Evolutionary conservation across 2,329 filamentous ascomycete species (phyloP).

Genomic region (Chalara sp.): DNA sequence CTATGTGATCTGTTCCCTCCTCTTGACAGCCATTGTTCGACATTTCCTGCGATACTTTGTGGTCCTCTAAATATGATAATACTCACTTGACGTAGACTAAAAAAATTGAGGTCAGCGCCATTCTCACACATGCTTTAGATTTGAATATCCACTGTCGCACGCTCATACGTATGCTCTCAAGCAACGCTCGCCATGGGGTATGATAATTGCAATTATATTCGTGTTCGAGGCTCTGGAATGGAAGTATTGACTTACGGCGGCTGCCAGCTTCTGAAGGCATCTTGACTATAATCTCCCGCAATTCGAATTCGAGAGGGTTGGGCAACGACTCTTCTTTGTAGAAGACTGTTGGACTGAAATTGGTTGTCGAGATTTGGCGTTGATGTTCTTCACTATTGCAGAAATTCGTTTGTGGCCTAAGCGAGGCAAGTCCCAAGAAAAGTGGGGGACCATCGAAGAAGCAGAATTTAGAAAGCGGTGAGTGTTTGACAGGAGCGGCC

Average conservation of each 20-base stretch:
- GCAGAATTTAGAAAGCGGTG: no score
- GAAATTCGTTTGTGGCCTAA: no score
- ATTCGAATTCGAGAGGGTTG: constrained; percentile 27
- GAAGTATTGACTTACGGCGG: constrained; percentile 62
- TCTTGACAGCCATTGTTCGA: neutral
- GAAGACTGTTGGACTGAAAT: constrained; percentile 6
- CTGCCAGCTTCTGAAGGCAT: constrained; percentile 85
- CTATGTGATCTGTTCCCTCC: neutral
- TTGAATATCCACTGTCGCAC: no score
- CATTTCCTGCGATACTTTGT: neutral
- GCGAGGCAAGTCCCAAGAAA: no score
- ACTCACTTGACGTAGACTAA: constrained; percentile 89
- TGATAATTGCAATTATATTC: no score
- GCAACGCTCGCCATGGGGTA: no score
- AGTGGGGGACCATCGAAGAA: no score
- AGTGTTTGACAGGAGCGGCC: no score
- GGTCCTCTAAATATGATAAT: constrained; percentile 18
- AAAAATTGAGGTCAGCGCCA: constrained; percentile 24
- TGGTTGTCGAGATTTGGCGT: constrained; percentile 10
- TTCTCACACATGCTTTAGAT: no score
- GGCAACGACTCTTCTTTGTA: neutral
- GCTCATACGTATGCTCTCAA: no score
- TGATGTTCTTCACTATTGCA: constrained; percentile 11
- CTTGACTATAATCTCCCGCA: constrained; percentile 52
- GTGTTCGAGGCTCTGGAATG: no score